Evolutionary conservation across 169 alveolate species (phyloP), one percentile per base, ranked within the genome.

Genomic region (Cryptosporidium bovis): DNA sequence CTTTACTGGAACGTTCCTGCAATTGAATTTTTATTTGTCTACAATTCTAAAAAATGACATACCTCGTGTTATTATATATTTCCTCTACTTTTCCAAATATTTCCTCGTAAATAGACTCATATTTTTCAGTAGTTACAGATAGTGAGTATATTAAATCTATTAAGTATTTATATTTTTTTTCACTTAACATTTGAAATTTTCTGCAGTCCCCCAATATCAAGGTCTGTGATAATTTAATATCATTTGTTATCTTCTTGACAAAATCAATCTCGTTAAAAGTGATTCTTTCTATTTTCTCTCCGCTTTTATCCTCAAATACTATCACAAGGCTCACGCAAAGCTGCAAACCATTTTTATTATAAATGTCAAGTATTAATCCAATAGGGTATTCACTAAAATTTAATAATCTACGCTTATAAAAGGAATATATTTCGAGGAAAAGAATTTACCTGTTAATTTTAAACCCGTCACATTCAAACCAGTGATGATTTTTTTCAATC

Each of bases 211-310:
- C 71, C 24, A 44, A 56, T 56, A 62, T 58, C 15, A 77, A 27
- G 8, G 71, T 58, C 56, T 77, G 87, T 33, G 87, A 77, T 40
- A 77, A 29, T 66, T 77, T 77, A 16, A 77, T 77, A 20, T 60
- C 56, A 62, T 77, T 77, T 15, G 71, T 60, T 20, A 77, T 44
- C 20, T 31, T 62, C 33, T 77, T 77, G 16, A 16, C 24, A n/a
- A 77, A 58, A 31, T 24, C 5, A 12, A 31, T 16, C 18, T 18
- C 36, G 56, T 34, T 34, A 12, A 53, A 31, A 55, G 29, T 36
- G 33, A 16, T 3, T 50, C 40, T 46, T n/a, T 51, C 58, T 20
- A 29, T 27, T 18, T 10, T 0, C 15, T 33, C 36, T 33, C 16
- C 50, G 44, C 44, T 24, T 20, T 20, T 31, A 29, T 31, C 56